Evolutionary conservation across 805 yeast species (phyloP), one percentile per base, ranked within the genome.

Genomic region (Wickerhamiella spandovensis): DNA sequence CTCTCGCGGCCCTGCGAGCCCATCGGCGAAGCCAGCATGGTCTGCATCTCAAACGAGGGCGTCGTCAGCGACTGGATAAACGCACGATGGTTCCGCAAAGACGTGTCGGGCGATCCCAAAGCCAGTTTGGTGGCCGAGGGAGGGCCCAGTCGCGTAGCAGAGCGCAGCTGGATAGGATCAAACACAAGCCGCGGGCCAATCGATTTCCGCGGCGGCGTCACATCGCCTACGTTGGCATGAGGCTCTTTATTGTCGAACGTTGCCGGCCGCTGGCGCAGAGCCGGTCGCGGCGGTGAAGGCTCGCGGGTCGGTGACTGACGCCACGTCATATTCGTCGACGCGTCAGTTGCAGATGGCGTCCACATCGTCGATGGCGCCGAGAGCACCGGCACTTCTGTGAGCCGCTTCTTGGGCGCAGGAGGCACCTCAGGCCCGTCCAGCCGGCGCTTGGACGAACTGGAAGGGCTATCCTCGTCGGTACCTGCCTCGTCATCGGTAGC

Each of bases 21-120:
- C 56, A 74, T 76, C 22, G 61, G 59, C 23, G 57, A 56, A 18
- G 57, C 48, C 45, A 50, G 44, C 21, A 56, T 32, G 30, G 72
- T 75, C 44, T 73, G 77, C 46, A 72, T 50, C 43, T 55, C 58
- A 25, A 51, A 48, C 24, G 54, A 49, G 9, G 64, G 60, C 20
- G 63, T 55, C 9, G 61, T 56, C 48, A 61, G 52, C 41, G 52
- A 51, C 23, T 54, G 55, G 23, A 61, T 48, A 38, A 50, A 50
- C 21, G 58, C 61, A 15, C 64, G 58, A 49, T 60, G 63, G 30
- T 58, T 52, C n/a, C 57, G 51, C 44, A 60, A 53, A 24, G 61
- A 57, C 15, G 60, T 54, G 43, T 48, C 54, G 35, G 62, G 63
- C 13, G 62, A 60, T 17, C 47, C 48, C 6, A 35, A 20, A 18